Evolutionary conservation across 192 early-diverging fungal genomes (phyloP).

Genomic region (Coemansia sp.): DNA sequence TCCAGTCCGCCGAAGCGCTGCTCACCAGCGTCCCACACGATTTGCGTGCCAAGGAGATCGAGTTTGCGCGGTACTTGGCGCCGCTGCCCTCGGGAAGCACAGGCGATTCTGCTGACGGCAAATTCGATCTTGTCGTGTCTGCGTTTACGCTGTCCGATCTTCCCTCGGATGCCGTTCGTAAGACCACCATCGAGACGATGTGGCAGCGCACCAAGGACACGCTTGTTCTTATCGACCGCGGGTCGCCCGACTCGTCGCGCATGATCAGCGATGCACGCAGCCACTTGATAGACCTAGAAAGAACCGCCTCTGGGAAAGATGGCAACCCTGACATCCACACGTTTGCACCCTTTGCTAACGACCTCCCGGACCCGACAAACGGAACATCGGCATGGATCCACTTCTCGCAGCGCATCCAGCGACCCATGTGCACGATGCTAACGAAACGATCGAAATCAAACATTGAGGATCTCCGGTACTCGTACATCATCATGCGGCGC

Average conservation of each 20-base stretch:
- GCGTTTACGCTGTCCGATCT: slow-evolving; percentile 75
- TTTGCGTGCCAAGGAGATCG: neutral
- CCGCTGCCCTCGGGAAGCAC: slow-evolving; percentile 7
- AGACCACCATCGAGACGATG: slow-evolving; percentile 65
- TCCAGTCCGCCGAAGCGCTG: slow-evolving; percentile 64
- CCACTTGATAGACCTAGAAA: slow-evolving; percentile 59
- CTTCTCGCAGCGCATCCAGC: slow-evolving; percentile 77
- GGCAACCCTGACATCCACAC: slow-evolving; percentile 57
- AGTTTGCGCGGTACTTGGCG: slow-evolving; percentile 66
- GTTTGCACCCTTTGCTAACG: slow-evolving; percentile 83
- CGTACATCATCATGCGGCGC: slow-evolving; percentile 74
- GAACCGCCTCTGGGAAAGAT: neutral
- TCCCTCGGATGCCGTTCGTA: slow-evolving; percentile 63
- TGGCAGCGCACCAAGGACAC: slow-evolving; percentile 81
- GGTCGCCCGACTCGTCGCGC: slow-evolving; percentile 69
- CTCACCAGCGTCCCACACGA: slow-evolving; percentile 14
- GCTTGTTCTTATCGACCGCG: slow-evolving; percentile 81
- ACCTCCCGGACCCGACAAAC: slow-evolving; percentile 67
- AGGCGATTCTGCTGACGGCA: slow-evolving; percentile 4
- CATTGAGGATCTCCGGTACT: slow-evolving; percentile 73
- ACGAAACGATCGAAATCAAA: slow-evolving; percentile 67
- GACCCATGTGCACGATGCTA: slow-evolving; percentile 66
- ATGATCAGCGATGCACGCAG: slow-evolving; percentile 68
- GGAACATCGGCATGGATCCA: slow-evolving; percentile 70
- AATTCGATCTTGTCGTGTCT: slow-evolving; percentile 69